Evolutionary conservation across 495 filamentous ascomycete species (phyloP).

Genomic region (Cenococcum geophilum): DNA sequence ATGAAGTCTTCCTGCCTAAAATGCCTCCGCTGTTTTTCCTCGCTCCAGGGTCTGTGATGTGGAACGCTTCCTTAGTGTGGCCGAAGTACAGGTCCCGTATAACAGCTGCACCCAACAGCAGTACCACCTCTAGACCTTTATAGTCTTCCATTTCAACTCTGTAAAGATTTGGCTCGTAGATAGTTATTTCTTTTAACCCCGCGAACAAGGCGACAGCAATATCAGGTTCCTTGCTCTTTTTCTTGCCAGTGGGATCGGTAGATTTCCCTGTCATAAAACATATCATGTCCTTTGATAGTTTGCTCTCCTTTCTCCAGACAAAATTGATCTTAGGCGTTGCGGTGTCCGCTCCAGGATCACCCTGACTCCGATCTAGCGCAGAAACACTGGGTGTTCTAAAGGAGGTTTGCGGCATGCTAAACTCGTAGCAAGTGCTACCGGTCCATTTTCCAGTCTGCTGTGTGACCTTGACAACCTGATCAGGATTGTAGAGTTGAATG

Average conservation of each 20-base stretch:
- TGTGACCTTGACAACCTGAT: constrained; percentile 69
- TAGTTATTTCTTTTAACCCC: constrained; percentile 61
- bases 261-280: constrained; percentile 75
- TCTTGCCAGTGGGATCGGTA: constrained; percentile 53
- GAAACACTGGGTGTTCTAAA: constrained; percentile 75
- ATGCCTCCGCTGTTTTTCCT: constrained; percentile 32
- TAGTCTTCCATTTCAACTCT: constrained; percentile 89
- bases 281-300: constrained; percentile 74
- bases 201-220: constrained; percentile 83
- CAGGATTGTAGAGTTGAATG: constrained; percentile 89
- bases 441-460: constrained; percentile 71
- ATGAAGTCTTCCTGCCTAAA: constrained; percentile 21
- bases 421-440: constrained; percentile 74
- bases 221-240: constrained; percentile 74
- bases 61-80: constrained; percentile 66
- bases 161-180: constrained; percentile 88
- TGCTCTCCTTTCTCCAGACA: constrained; percentile 86
- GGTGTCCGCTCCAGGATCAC: constrained; percentile 59
- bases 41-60: constrained; percentile 49
- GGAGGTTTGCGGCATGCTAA: constrained; percentile 81
- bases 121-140: constrained; percentile 84
- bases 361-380: constrained; percentile 66
- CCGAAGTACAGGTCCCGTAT: constrained; percentile 82
- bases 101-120: constrained; percentile 74
- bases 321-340: constrained; percentile 76